phyloP scores from a whole-genome alignment of 805 yeast genomes.

The Candida maris region DNA sequence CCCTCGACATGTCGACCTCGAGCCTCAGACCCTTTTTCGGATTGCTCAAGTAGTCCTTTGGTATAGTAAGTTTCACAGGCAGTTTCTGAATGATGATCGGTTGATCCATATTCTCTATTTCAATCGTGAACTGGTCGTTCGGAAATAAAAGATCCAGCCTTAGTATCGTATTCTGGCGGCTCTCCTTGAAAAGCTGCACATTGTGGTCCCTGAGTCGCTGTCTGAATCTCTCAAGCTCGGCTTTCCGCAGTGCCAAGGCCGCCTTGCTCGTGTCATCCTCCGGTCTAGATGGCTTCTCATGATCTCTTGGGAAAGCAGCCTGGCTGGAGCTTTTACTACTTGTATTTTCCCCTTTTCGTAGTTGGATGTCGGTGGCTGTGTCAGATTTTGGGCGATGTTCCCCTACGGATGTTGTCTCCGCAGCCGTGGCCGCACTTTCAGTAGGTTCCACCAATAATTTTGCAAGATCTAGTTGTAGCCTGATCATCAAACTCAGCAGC shows the following conservation, averaged over 20 bases:
- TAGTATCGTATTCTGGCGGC: constrained; percentile 27
- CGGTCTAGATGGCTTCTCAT: no score
- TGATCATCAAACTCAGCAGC: constrained; percentile 49
- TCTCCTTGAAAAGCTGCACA: constrained; percentile 27
- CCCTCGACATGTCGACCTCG: constrained; percentile 32
- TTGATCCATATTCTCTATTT: constrained; percentile 28
- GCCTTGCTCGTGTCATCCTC: constrained; percentile 2
- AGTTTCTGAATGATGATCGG: constrained; percentile 22
- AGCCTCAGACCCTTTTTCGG: constrained; percentile 25
- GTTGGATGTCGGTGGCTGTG: no score
- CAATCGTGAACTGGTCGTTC: constrained; percentile 28
- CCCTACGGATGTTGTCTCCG: no score
- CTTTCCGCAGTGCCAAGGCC: constrained; percentile 12
- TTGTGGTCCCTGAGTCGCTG: constrained; percentile 23
- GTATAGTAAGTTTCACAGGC: constrained; percentile 29
- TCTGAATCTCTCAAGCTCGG: constrained; percentile 26
- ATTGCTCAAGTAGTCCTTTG: constrained; percentile 30
- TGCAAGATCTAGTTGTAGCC: constrained; percentile 59
- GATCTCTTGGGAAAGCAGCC: constrained; percentile 1
- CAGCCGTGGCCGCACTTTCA: constrained; percentile 58
- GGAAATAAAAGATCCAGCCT: constrained; percentile 25
- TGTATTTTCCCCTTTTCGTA: constrained; percentile 4
- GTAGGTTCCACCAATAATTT: constrained; percentile 55
- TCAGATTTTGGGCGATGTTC: constrained; percentile 6
- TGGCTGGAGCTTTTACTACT: constrained; percentile 2